Conservation (phyloP, 2,329 filamentous ascomycete genomes). For the Neopestalotiopsis sp. region DNA sequence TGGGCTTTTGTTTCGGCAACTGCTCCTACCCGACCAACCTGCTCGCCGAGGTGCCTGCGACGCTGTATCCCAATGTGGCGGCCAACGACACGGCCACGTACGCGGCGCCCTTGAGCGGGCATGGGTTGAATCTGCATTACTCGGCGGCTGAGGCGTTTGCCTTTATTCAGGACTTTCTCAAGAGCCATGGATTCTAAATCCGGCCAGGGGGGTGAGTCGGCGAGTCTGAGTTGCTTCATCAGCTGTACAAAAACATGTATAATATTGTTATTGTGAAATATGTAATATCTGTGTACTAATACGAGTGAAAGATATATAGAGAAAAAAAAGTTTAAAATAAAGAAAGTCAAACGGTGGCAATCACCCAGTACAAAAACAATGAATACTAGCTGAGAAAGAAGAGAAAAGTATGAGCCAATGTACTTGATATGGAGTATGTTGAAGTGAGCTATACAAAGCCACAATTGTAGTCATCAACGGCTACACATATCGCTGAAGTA, state of each 20-base stretch:
- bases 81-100: not conserved
- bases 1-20: constrained; percentile 30
- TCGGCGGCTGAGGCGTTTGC: not conserved
- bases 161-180: not conserved
- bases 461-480: too few relatives aligned
- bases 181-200: not conserved
- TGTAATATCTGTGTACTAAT: not conserved
- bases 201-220: not conserved
- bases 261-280: not conserved
- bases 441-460: too few relatives aligned
- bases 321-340: not conserved
- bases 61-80: not conserved
- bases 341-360: too few relatives aligned
- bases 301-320: not conserved
- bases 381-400: too few relatives aligned
- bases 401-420: too few relatives aligned
- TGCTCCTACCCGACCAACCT: constrained; percentile 28
- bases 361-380: too few relatives aligned
- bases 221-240: not conserved
- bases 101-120: not conserved
- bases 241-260: not conserved
- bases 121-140: not conserved
- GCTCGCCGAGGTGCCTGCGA: not conserved
- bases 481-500: too few relatives aligned
- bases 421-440: too few relatives aligned